Percentiles rank a stretch among this genome's conserved stretches.
phyloP scores from a whole-genome alignment of 192 early-diverging fungal species.

The Hyaloraphidium curvatum region DNA sequence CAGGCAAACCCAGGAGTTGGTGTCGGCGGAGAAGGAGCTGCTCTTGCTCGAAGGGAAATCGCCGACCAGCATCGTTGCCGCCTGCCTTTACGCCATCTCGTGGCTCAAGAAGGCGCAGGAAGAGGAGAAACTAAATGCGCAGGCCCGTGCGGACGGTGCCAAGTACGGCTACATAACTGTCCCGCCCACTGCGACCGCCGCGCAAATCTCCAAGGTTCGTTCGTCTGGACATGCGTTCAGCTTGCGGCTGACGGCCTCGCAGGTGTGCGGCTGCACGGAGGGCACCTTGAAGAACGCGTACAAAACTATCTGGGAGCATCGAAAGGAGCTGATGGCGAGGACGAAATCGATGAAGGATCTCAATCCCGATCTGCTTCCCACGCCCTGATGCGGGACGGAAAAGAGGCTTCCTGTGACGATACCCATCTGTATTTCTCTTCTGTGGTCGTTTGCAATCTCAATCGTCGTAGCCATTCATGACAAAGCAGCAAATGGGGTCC shows the following conservation, averaged over 20 bases:
- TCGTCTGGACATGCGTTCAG: neutral
- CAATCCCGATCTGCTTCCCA: too few relatives aligned
- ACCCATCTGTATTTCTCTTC: too few relatives aligned
- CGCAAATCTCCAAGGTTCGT: constrained; percentile 62
- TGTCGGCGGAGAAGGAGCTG: constrained; percentile 48
- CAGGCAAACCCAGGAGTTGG: constrained; percentile 10
- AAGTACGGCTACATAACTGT: too few relatives aligned
- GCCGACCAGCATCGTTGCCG: constrained; percentile 80
- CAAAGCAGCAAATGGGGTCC: too few relatives aligned
- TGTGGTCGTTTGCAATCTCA: too few relatives aligned
- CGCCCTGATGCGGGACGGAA: too few relatives aligned
- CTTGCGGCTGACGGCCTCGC: neutral
- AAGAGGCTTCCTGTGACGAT: too few relatives aligned
- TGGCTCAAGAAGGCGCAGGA: constrained; percentile 30
- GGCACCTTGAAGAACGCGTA: constrained; percentile 81
- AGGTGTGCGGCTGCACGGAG: constrained; percentile 62
- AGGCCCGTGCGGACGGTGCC: too few relatives aligned
- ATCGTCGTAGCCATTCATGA: too few relatives aligned
- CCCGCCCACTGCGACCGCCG: too few relatives aligned
- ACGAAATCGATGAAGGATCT: too few relatives aligned
- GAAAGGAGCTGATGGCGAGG: constrained; percentile 9
- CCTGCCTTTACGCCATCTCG: constrained; percentile 72
- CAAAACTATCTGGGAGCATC: constrained; percentile 40
- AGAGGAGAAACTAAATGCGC: too few relatives aligned
- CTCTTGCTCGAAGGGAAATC: constrained; percentile 75